Evolutionary conservation across 768 basidiomycete species (phyloP).

Genomic region (Leucocoprinus birnbaumii): DNA sequence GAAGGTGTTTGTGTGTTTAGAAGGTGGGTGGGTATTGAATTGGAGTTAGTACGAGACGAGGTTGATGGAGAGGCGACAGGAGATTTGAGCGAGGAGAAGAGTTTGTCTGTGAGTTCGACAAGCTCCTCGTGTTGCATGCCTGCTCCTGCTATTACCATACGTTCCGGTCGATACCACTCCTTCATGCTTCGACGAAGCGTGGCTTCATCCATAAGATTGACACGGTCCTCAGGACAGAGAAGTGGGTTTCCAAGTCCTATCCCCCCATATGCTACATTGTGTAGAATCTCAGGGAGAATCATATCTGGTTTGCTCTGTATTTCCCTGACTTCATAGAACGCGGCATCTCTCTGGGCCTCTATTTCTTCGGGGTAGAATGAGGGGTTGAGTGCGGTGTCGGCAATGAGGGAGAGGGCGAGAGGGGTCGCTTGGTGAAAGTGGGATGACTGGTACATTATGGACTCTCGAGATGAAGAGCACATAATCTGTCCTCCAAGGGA

Average conservation of each 20-base stretch:
- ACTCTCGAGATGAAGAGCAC: slow-evolving; percentile 87
- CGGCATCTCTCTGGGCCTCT: slow-evolving; percentile 79
- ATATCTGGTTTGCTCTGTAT: slow-evolving; percentile 87
- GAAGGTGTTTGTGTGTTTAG: slow-evolving; percentile 53
- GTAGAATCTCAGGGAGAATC: slow-evolving; percentile 88
- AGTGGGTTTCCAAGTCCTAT: slow-evolving; percentile 87
- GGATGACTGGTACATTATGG: slow-evolving; percentile 97
- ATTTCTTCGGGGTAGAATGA: slow-evolving; percentile 77
- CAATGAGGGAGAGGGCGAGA: slow-evolving; percentile 81
- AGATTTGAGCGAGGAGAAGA: slow-evolving; percentile 71
- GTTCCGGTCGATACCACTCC: slow-evolving; percentile 89
- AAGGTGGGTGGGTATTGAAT: slow-evolving; percentile 50
- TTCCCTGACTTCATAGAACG: slow-evolving; percentile 88
- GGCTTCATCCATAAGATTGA: slow-evolving; percentile 60
- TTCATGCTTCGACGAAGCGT: slow-evolving; percentile 62
- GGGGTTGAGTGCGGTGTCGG: slow-evolving; percentile 86
- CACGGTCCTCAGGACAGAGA: slow-evolving; percentile 83
- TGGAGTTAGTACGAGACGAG: slow-evolving; percentile 26
- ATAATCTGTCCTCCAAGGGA: slow-evolving; percentile 88
- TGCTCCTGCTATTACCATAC: slow-evolving; percentile 93
- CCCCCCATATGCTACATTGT: slow-evolving; percentile 77
- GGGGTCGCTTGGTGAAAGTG: slow-evolving; percentile 85
- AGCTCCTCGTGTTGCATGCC: slow-evolving; percentile 90
- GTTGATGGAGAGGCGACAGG: slow-evolving; percentile 21
- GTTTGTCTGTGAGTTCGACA: slow-evolving; percentile 79